Percentiles rank a stretch among this genome's conserved stretches.
phyloP scores from a whole-genome alignment of 2,329 filamentous ascomycete species.

The Colletotrichum trifolii region DNA sequence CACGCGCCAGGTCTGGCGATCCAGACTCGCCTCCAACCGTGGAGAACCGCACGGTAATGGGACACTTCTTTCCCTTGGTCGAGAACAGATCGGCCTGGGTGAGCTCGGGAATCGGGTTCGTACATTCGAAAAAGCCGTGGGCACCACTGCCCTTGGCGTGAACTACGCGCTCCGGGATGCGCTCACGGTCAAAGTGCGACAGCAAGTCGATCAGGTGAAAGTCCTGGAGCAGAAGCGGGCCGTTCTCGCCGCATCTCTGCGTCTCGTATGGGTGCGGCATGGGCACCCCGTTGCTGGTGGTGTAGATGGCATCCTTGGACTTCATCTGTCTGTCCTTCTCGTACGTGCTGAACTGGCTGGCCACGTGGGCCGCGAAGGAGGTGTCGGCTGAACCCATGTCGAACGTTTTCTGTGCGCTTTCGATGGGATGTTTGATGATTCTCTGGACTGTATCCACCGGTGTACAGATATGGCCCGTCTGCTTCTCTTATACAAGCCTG shows the following conservation, averaged over 20 bases:
- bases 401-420: slow-evolving; percentile 9
- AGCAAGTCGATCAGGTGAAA: slow-evolving; percentile 72
- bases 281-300: slow-evolving; percentile 66
- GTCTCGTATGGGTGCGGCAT: slow-evolving; percentile 68
- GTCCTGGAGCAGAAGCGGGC: slow-evolving; percentile 67
- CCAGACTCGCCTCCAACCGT: slow-evolving; percentile 74
- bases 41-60: slow-evolving; percentile 64
- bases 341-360: slow-evolving; percentile 50
- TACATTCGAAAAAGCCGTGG: slow-evolving; percentile 66
- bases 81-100: slow-evolving; percentile 63
- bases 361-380: slow-evolving; percentile 51
- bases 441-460: slow-evolving; percentile 8
- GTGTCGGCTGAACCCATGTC: slow-evolving; percentile 43
- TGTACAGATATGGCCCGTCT: not conserved
- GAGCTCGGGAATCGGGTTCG: slow-evolving; percentile 64
- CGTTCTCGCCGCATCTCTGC: slow-evolving; percentile 67
- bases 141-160: slow-evolving; percentile 48
- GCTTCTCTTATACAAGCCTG: too few relatives aligned
- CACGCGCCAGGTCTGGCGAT: slow-evolving; percentile 72
- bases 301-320: slow-evolving; percentile 59
- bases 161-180: slow-evolving; percentile 42
- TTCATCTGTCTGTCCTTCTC: slow-evolving; percentile 52
- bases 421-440: slow-evolving; percentile 5
- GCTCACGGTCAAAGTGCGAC: slow-evolving; percentile 70
- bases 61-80: slow-evolving; percentile 61